Evolutionary conservation across 1,139 yeast species (phyloP).

Genomic region (Pichia sp.): DNA sequence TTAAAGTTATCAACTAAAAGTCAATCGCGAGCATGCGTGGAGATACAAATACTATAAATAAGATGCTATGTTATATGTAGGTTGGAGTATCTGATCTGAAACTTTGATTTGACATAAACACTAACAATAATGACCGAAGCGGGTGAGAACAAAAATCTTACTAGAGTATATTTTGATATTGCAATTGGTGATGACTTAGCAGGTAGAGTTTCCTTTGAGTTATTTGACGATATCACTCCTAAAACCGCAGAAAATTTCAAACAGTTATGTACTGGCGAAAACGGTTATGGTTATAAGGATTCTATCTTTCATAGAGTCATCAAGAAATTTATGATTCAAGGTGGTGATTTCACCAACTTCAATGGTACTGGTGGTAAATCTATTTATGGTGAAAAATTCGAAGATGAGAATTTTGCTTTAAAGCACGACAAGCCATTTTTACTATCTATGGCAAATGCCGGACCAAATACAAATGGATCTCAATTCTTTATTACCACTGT

Average conservation of each 20-base stretch:
- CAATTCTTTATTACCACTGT: constrained; percentile 85
- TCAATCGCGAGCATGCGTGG: no score
- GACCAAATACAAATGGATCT: constrained; percentile 92
- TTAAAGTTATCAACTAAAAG: no score
- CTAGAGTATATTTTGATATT: constrained; percentile 69
- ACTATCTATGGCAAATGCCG: constrained; percentile 94
- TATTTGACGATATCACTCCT: constrained; percentile 77
- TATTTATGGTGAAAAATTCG: constrained; percentile 91
- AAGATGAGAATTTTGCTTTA: constrained; percentile 77
- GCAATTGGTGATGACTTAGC: constrained; percentile 54
- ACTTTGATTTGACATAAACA: background rate
- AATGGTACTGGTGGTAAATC: constrained; percentile 94
- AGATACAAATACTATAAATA: no score
- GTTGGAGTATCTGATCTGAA: no score
- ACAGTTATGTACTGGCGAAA: constrained; percentile 84
- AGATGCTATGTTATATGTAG: no score
- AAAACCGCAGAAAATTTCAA: constrained; percentile 91
- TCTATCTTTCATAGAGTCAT: constrained; percentile 89
- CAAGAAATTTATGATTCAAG: constrained; percentile 87
- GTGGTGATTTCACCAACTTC: constrained; percentile 91
- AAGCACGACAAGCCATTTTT: constrained; percentile 80
- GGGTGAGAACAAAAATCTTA: constrained; percentile 9
- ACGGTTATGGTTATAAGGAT: constrained; percentile 74
- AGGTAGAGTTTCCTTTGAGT: constrained; percentile 72
- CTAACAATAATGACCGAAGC: background rate